Conservation (phyloP, 176 grass and related monocot species). For the Oryza longistaminata region DNA sequence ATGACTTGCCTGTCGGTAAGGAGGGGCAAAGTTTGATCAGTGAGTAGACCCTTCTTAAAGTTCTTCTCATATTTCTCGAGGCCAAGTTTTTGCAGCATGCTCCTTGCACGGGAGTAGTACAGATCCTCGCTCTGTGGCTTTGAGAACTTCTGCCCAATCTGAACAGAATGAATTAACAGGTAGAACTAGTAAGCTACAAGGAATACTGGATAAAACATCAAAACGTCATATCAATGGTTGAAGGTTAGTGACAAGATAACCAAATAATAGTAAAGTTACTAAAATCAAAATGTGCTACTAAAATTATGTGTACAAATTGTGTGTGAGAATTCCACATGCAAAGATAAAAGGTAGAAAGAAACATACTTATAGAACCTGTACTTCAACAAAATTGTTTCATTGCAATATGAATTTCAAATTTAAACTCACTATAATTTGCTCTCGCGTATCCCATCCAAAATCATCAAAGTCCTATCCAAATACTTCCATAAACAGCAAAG, state of each 20-base stretch:
- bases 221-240: neutral
- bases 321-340: neutral
- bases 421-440: neutral
- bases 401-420: neutral
- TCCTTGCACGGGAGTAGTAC: slow-evolving; percentile 69
- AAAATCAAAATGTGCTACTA: slow-evolving; percentile 5
- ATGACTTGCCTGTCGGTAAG: slow-evolving; percentile 69
- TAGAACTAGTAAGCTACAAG: slow-evolving; percentile 20
- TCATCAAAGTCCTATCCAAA: slow-evolving; percentile 2
- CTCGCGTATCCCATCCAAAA: neutral
- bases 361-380: neutral
- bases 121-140: slow-evolving; percentile 58
- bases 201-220: neutral
- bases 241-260: neutral
- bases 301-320: neutral
- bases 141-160: slow-evolving; percentile 89
- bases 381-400: slow-evolving; percentile 6
- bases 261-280: neutral
- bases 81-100: slow-evolving; percentile 69
- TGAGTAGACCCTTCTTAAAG: slow-evolving; percentile 91
- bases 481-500: neutral
- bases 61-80: slow-evolving; percentile 94
- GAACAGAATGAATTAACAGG: slow-evolving; percentile 30
- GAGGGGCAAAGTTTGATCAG: slow-evolving; percentile 77
- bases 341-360: neutral